Conservation (phyloP, 495 filamentous ascomycete species). For the Podospora conica region DNA sequence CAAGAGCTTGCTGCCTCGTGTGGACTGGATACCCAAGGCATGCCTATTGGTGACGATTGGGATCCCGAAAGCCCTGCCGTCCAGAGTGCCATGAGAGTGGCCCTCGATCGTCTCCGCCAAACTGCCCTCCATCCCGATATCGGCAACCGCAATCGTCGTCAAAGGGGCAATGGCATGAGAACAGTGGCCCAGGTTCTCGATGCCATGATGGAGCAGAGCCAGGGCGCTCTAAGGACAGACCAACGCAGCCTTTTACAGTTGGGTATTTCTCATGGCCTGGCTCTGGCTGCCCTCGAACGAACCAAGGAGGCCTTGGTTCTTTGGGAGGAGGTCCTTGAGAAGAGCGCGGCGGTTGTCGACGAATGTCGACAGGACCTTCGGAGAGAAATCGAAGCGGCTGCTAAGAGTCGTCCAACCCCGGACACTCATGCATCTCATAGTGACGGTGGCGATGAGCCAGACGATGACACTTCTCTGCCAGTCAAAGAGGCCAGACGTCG, state of each 20-base stretch:
- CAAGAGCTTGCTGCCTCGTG: conserved; percentile 64
- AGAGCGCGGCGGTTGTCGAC: conserved; percentile 50
- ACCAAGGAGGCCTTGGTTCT: conserved; percentile 54
- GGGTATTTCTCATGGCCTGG: conserved; percentile 62
- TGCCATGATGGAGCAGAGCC: conserved; percentile 81
- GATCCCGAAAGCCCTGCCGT: conserved; percentile 49
- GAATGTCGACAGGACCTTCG: conserved; percentile 59
- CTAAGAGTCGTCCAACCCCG: conserved; percentile 8
- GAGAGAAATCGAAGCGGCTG: conserved; percentile 43
- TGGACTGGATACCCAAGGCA: conserved; percentile 58
- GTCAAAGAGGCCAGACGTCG: conserved; percentile 57
- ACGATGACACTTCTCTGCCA: conserved; percentile 26
- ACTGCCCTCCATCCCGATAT: conserved; percentile 82
- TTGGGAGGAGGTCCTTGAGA: conserved; percentile 57
- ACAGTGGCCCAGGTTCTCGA: conserved; percentile 79
- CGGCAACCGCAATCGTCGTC: conserved; percentile 57
- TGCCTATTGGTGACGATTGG: conserved; percentile 55
- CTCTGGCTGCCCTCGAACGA: conserved; percentile 57
- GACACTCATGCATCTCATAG: conserved; percentile 20
- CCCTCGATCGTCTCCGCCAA: conserved; percentile 58
- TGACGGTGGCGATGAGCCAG: conserved; percentile 33
- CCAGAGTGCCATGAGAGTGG: conserved; percentile 57
- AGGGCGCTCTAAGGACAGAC: conserved; percentile 54
- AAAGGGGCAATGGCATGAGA: conserved; percentile 57
- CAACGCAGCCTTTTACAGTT: conserved; percentile 58